Conservation (phyloP, 2,329 filamentous ascomycete genomes). For the Phaeosphaeriaceae sp. region DNA sequence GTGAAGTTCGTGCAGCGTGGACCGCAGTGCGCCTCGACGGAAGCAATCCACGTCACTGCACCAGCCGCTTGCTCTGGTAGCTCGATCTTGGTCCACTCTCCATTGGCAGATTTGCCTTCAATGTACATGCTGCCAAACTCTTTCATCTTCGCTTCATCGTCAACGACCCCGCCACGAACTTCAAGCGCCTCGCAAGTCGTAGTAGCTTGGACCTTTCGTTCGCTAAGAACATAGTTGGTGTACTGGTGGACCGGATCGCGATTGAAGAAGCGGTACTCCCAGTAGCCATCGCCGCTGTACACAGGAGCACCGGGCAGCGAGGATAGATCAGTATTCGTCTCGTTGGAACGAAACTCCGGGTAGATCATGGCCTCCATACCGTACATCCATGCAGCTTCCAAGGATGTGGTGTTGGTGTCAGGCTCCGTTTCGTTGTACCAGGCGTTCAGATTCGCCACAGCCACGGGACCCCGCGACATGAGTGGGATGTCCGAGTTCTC, state of each 20-base stretch:
- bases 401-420: conserved; percentile 13
- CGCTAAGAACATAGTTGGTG: conserved; percentile 36
- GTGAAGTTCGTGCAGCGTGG: conserved; percentile 46
- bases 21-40: conserved; percentile 26
- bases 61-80: conserved; percentile 26
- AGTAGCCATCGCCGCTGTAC: conserved; percentile 29
- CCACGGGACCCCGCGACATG: conserved; percentile 35
- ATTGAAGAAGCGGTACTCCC: conserved; percentile 43
- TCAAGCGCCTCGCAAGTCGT: conserved; percentile 34
- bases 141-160: not conserved
- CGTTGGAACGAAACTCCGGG: conserved; percentile 19
- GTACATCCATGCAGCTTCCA: conserved; percentile 39
- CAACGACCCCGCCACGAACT: conserved; percentile 7
- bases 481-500: conserved; percentile 38
- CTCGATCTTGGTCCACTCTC: conserved; percentile 21
- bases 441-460: conserved; percentile 30
- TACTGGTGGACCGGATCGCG: conserved; percentile 39
- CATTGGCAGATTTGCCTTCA: conserved; percentile 16
- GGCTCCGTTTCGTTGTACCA: conserved; percentile 27
- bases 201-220: conserved; percentile 26
- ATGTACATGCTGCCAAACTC: conserved; percentile 16
- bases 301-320: conserved; percentile 33
- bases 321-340: conserved; percentile 28
- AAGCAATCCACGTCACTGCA: conserved; percentile 36
- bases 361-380: conserved; percentile 40